A percentile compares a stretch with the other conserved stretches of the same genome.
phyloP scores from a whole-genome alignment of 148 eudicot species.

The Persicaria tinctoria region DNA sequence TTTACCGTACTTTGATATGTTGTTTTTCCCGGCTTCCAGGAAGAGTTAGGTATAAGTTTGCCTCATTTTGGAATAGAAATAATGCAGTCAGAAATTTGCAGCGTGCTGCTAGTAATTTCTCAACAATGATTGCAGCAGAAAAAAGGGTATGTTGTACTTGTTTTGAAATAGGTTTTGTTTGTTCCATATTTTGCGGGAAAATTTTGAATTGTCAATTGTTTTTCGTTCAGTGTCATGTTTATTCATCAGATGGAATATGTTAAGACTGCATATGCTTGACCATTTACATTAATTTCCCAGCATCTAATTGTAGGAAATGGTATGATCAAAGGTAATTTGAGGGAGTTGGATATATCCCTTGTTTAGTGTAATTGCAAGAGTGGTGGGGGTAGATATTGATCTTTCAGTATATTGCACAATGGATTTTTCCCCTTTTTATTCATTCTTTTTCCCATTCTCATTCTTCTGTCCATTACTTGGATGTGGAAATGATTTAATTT shows the following conservation, averaged over 20 bases:
- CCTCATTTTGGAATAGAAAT: constrained; percentile 97
- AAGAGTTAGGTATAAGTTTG: constrained; percentile 91
- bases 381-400: too few relatives aligned
- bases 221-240: background rate
- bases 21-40: constrained; percentile 39
- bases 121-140: constrained; percentile 72
- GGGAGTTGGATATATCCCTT: too few relatives aligned
- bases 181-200: background rate
- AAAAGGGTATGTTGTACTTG: constrained; percentile 53
- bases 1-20: background rate
- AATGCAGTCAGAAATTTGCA: constrained; percentile 65
- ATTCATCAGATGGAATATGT: background rate
- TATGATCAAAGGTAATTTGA: background rate
- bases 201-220: background rate
- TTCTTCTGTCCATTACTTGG: too few relatives aligned
- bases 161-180: background rate
- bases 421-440: too few relatives aligned
- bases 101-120: constrained; percentile 55
- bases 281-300: background rate
- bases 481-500: too few relatives aligned
- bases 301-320: background rate
- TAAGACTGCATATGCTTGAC: background rate
- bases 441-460: too few relatives aligned
- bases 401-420: too few relatives aligned
- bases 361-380: too few relatives aligned